A percentile compares a stretch with the other conserved stretches of the same genome.
phyloP scores from a whole-genome alignment of 805 yeast species.

The Alloascoidea africana region DNA sequence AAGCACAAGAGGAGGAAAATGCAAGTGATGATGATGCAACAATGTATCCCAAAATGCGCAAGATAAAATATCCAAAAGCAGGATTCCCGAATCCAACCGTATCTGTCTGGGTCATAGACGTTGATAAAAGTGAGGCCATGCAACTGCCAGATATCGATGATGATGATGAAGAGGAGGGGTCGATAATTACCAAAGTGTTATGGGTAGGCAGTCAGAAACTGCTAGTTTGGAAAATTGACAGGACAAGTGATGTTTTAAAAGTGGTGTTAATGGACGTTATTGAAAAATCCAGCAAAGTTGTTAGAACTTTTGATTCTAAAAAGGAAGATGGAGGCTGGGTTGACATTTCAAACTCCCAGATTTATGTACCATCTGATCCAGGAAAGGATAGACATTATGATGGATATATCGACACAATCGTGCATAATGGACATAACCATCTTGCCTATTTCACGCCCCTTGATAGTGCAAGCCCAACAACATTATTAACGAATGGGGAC shows the following conservation, averaged over 20 bases:
- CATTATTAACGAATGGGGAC: slow-evolving; percentile 40
- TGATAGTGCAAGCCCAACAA: slow-evolving; percentile 21
- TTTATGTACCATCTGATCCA: slow-evolving; percentile 36
- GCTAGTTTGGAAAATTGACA: slow-evolving; percentile 31
- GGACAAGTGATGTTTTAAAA: slow-evolving; percentile 36
- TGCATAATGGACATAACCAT: slow-evolving; percentile 46
- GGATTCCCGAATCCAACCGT: slow-evolving; percentile 47
- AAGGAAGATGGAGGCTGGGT: slow-evolving; percentile 47
- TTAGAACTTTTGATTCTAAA: slow-evolving; percentile 24
- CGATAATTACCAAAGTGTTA: slow-evolving; percentile 36
- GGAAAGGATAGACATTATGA: slow-evolving; percentile 27
- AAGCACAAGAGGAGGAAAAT: slow-evolving; percentile 21
- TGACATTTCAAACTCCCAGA: slow-evolving; percentile 55
- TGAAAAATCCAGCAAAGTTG: slow-evolving; percentile 14
- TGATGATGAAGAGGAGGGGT: slow-evolving; percentile 15
- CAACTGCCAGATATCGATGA: slow-evolving; percentile 19
- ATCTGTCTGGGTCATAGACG: slow-evolving; percentile 25
- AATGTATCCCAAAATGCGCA: slow-evolving; percentile 32
- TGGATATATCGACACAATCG: slow-evolving; percentile 74
- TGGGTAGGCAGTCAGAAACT: slow-evolving; percentile 39
- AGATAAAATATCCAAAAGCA: slow-evolving; percentile 50
- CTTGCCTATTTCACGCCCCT: slow-evolving; percentile 42
- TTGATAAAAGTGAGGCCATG: slow-evolving; percentile 8
- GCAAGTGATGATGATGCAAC: too few species aligned
- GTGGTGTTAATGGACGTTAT: slow-evolving; percentile 28